These are phyloP conservation scores for Cylindrotheca closterium DNA, from an alignment of 108 stramenopile species.

Conservation along the genomic window DNA sequence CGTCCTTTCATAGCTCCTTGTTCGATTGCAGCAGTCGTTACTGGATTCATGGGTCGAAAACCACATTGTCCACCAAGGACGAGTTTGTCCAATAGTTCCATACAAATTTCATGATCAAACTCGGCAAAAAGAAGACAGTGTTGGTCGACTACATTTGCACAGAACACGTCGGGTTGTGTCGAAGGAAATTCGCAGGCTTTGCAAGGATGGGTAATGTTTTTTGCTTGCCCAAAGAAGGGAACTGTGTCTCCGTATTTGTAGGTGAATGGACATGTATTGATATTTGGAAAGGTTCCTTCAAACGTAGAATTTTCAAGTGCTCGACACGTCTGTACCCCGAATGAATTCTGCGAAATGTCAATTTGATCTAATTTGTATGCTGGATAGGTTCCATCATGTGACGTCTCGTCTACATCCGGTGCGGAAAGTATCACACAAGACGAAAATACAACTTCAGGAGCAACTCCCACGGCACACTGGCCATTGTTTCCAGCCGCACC, in stretches of 20 bases:
- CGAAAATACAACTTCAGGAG: slow-evolving; percentile 23
- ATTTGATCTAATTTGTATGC: slow-evolving; percentile 18
- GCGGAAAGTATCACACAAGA: slow-evolving; percentile 14
- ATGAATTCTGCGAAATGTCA: slow-evolving; percentile 33
- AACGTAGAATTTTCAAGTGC: no score
- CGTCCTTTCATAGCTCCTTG: slow-evolving; percentile 33
- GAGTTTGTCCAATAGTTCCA: slow-evolving; percentile 32
- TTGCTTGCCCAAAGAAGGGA: no score
- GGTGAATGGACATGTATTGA: no score
- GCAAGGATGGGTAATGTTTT: no score
- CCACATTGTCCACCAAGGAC: slow-evolving; percentile 31
- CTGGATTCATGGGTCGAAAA: slow-evolving; percentile 9
- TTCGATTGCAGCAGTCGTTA: slow-evolving; percentile 6
- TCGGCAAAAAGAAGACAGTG: slow-evolving; percentile 22
- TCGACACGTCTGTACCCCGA: slow-evolving; percentile 22
- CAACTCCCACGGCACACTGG: slow-evolving; percentile 34
- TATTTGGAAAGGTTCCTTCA: no score
- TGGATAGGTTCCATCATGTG: no score
- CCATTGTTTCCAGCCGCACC: slow-evolving; percentile 26
- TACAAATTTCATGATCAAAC: slow-evolving; percentile 21
- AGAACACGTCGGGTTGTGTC: no score
- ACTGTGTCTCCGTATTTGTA: no score
- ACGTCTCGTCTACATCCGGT: no score
- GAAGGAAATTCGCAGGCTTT: no score
- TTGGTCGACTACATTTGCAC: slow-evolving; percentile 11